Evolutionary conservation across 441 rosid species (phyloP).

Genomic region (Corymbia calophylla): DNA sequence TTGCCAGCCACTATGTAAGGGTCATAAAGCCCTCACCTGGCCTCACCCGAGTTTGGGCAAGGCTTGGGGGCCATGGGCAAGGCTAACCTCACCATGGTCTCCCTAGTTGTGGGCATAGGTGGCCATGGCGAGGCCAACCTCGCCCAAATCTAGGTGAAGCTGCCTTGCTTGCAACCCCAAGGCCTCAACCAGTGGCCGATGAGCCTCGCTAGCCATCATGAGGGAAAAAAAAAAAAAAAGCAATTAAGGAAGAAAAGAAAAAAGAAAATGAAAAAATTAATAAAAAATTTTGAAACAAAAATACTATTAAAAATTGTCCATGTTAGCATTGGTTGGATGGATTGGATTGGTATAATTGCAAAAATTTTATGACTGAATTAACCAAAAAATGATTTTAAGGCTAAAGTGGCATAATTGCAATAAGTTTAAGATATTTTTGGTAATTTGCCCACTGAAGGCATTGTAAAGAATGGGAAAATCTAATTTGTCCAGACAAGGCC

Average conservation of each 20-base stretch:
- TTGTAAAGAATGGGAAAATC: constrained; percentile 67
- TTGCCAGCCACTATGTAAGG: accelerated
- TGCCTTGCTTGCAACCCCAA: accelerated
- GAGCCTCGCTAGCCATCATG: neutral
- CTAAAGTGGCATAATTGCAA: accelerated
- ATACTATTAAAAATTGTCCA: accelerated
- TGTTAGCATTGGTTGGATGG: accelerated
- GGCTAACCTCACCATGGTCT: neutral
- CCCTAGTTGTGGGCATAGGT: accelerated
- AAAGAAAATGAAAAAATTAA: too few relatives aligned
- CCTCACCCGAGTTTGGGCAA: accelerated
- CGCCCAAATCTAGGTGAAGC: accelerated
- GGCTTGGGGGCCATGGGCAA: accelerated
- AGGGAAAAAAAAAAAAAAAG: too few relatives aligned
- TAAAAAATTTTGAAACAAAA: too few relatives aligned
- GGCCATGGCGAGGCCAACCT: neutral
- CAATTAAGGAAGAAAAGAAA: neutral
- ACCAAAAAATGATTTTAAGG: too few relatives aligned
- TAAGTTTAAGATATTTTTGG: neutral
- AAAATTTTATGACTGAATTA: accelerated
- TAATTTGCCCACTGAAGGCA: constrained; percentile 53
- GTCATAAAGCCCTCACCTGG: accelerated
- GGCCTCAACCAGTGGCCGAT: accelerated
- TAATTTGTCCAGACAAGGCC: constrained; percentile 89
- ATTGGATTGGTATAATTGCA: accelerated